These are phyloP conservation scores for Aspergillus floridensis DNA, from an alignment of 2,329 filamentous ascomycete species.

Conservation along the genomic window DNA sequence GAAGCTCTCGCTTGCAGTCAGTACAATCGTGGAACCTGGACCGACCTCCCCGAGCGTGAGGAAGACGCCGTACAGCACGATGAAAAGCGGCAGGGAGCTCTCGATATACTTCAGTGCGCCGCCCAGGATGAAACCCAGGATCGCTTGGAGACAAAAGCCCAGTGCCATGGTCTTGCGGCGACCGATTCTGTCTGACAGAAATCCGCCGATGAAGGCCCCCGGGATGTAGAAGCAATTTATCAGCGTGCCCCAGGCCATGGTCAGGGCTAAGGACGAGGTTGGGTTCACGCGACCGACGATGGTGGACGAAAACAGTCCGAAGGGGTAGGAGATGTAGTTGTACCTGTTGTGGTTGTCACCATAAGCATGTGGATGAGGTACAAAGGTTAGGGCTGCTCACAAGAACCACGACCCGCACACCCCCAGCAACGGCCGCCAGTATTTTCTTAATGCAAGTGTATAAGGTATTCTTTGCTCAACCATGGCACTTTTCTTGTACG, in stretches of 20 bases:
- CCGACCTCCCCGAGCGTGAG: slow-evolving; percentile 51
- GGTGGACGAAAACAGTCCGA: slow-evolving; percentile 55
- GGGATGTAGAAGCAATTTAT: slow-evolving; percentile 55
- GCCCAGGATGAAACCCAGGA: slow-evolving; percentile 51
- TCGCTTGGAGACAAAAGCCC: slow-evolving; percentile 46
- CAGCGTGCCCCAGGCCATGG: slow-evolving; percentile 48
- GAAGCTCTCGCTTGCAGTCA: slow-evolving; percentile 48
- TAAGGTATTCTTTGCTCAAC: slow-evolving; percentile 50
- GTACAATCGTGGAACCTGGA: slow-evolving; percentile 44
- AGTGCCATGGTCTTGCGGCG: slow-evolving; percentile 52
- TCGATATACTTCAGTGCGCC: slow-evolving; percentile 49
- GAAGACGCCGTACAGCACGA: slow-evolving; percentile 54
- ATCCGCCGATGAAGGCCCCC: slow-evolving; percentile 48
- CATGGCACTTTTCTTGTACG: slow-evolving; percentile 49
- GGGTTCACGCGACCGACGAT: slow-evolving; percentile 50
- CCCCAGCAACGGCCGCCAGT: slow-evolving; percentile 51
- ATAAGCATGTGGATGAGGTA: too few relatives aligned
- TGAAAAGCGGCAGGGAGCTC: slow-evolving; percentile 49
- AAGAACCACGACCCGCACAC: slow-evolving; percentile 50
- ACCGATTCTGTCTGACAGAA: slow-evolving; percentile 51
- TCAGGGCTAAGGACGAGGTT: slow-evolving; percentile 38
- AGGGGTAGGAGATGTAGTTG: slow-evolving; percentile 56
- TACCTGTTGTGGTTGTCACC: slow-evolving; percentile 23
- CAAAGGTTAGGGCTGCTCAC: not conserved
- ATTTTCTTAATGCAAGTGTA: slow-evolving; percentile 48